These are phyloP conservation scores for Austroboletus novae-zelandiae DNA, from an alignment of 1,284 basidiomycete genomes.

Conservation along the genomic window DNA sequence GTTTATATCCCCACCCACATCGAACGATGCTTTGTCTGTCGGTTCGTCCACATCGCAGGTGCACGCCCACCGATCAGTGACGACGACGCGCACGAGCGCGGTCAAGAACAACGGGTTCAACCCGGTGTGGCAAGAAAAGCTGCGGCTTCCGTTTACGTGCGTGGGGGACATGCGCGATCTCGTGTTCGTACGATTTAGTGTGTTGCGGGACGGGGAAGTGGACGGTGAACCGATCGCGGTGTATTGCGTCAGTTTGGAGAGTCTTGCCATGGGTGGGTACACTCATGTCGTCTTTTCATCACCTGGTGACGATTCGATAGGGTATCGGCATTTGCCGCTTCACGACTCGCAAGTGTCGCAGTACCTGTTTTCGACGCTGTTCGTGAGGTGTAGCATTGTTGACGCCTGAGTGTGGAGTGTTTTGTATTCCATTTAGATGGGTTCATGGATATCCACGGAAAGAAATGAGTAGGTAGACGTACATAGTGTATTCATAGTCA, in stretches of 20 bases:
- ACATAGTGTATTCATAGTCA: too few relatives aligned
- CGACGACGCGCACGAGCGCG: conserved; percentile 54
- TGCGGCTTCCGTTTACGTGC: conserved; percentile 71
- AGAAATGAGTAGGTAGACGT: too few relatives aligned
- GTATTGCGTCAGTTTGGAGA: conserved; percentile 68
- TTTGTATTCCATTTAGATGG: neutral
- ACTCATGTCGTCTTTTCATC: neutral
- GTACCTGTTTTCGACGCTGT: conserved; percentile 86
- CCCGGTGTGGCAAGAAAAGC: conserved; percentile 78
- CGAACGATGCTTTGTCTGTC: neutral
- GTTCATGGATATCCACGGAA: too few relatives aligned
- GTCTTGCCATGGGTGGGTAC: conserved; percentile 66
- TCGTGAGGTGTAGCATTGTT: conserved; percentile 48
- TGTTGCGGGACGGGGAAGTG: conserved; percentile 60
- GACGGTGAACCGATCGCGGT: conserved; percentile 67
- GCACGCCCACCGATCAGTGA: conserved; percentile 37
- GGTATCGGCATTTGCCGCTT: conserved; percentile 84
- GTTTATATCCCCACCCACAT: conserved; percentile 16
- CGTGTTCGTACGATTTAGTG: conserved; percentile 77
- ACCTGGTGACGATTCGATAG: conserved; percentile 35
- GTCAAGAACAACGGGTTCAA: conserved; percentile 89
- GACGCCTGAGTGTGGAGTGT: neutral
- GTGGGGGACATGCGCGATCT: conserved; percentile 78
- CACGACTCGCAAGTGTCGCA: conserved; percentile 81
- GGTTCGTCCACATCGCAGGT: neutral